Percentiles rank a stretch among this genome's conserved stretches.
Conservation (phyloP, 2,329 filamentous ascomycete species). For the Chrysosporium queenslandicum region DNA sequence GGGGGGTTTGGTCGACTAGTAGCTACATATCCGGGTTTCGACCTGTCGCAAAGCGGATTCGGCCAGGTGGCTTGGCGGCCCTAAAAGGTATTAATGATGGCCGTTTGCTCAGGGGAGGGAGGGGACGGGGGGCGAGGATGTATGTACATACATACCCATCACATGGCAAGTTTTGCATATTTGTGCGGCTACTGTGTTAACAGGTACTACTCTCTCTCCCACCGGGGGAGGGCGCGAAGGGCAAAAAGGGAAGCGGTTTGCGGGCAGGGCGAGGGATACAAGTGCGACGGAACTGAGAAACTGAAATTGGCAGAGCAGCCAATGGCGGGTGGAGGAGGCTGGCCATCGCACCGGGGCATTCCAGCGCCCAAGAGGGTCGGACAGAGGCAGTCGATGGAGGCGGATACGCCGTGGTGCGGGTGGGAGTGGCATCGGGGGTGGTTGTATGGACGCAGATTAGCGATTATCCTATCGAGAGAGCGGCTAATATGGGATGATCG, state of each 20-base stretch:
- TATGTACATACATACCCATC: no score
- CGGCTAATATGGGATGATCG: not conserved
- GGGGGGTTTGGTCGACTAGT: no score
- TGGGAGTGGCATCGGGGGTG: no score
- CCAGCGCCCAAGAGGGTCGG: not conserved
- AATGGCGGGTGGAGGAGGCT: not conserved
- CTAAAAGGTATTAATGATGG: not conserved
- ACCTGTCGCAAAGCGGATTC: not conserved
- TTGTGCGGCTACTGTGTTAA: no score
- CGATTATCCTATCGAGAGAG: no score
- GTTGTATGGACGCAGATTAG: no score
- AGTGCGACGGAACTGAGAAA: conserved; percentile 8
- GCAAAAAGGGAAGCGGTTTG: not conserved
- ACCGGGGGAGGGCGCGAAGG: no score
- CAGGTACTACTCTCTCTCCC: no score
- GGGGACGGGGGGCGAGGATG: no score
- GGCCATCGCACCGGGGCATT: not conserved
- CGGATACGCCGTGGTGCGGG: conserved; percentile 1
- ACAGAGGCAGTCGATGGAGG: not conserved
- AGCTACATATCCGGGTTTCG: no score
- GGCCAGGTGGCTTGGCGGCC: not conserved
- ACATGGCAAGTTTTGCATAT: no score
- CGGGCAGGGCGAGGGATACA: not conserved
- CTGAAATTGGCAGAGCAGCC: not conserved
- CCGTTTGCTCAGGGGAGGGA: not conserved